These are phyloP conservation scores for Skeletonema costatum DNA, from an alignment of 108 stramenopile genomes.

Conservation along the genomic window DNA sequence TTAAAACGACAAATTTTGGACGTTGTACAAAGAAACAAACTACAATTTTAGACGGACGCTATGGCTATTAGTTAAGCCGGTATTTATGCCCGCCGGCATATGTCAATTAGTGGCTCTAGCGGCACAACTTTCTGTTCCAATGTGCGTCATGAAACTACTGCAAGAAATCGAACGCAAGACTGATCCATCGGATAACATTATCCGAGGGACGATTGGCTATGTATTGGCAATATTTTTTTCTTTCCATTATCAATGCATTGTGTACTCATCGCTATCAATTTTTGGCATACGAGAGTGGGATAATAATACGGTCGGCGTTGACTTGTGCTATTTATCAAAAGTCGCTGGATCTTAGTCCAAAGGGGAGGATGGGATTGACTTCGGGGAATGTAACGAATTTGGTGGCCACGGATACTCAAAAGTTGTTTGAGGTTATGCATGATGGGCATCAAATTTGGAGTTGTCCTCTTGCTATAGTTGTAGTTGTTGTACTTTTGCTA, in stretches of 20 bases:
- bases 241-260: constrained; percentile 57
- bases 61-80: constrained; percentile 53
- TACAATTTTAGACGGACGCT: constrained; percentile 35
- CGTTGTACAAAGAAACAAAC: constrained; percentile 8
- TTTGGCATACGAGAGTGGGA: constrained; percentile 63
- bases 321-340: constrained; percentile 62
- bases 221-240: constrained; percentile 48
- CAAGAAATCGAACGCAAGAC: constrained; percentile 46
- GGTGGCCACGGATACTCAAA: constrained; percentile 78
- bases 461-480: constrained; percentile 70
- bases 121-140: constrained; percentile 61
- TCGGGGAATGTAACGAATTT: constrained; percentile 73
- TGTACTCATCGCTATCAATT: constrained; percentile 70
- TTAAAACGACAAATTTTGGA: constrained; percentile 13
- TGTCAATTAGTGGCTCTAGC: constrained; percentile 62
- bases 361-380: constrained; percentile 58
- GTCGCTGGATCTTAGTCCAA: constrained; percentile 54
- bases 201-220: constrained; percentile 42
- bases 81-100: constrained; percentile 63
- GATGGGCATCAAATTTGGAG: constrained; percentile 85
- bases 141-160: constrained; percentile 66
- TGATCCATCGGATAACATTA: constrained; percentile 1
- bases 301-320: constrained; percentile 55
- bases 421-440: constrained; percentile 75
- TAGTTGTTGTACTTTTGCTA: constrained; percentile 70